Conservation (phyloP, 352 stramenopile species). For the Plasmopara muralis region DNA sequence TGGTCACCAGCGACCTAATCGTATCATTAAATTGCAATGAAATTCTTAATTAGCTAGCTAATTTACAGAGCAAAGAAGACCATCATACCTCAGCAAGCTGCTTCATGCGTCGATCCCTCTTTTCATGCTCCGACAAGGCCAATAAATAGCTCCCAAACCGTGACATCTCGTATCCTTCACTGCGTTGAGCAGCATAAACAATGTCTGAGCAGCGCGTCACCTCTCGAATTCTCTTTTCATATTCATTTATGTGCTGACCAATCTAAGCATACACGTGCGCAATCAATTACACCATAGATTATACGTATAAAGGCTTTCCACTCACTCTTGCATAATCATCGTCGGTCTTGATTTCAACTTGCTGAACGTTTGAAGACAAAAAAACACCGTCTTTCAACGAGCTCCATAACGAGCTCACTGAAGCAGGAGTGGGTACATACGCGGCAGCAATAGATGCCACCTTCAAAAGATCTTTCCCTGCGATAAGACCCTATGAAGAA, state of each 20-base stretch:
- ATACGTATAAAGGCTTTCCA: not conserved
- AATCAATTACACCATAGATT: not conserved
- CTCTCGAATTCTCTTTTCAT: constrained; percentile 76
- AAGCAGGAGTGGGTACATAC: constrained; percentile 71
- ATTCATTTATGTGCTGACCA: constrained; percentile 80
- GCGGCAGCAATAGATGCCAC: constrained; percentile 61
- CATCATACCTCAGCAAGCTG: constrained; percentile 49
- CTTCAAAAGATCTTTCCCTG: constrained; percentile 77
- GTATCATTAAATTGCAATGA: not conserved
- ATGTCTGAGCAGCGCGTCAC: constrained; percentile 78
- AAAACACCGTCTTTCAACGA: constrained; percentile 79
- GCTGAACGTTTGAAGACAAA: constrained; percentile 67
- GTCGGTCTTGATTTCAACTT: constrained; percentile 83
- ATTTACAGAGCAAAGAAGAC: too few relatives aligned
- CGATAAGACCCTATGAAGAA: constrained; percentile 54
- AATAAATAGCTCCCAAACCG: constrained; percentile 81
- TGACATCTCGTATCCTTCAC: constrained; percentile 83
- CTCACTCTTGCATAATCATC: constrained; percentile 75
- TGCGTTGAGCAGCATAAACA: constrained; percentile 70
- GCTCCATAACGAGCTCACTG: constrained; percentile 75
- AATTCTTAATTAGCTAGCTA: too few relatives aligned
- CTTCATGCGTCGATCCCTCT: constrained; percentile 68
- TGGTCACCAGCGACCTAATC: constrained; percentile 59
- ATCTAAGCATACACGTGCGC: constrained; percentile 34
- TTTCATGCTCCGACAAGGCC: constrained; percentile 66